Base-by-base conservation (phyloP, 352 stramenopile species). In the Pythium monospermum region DNA sequence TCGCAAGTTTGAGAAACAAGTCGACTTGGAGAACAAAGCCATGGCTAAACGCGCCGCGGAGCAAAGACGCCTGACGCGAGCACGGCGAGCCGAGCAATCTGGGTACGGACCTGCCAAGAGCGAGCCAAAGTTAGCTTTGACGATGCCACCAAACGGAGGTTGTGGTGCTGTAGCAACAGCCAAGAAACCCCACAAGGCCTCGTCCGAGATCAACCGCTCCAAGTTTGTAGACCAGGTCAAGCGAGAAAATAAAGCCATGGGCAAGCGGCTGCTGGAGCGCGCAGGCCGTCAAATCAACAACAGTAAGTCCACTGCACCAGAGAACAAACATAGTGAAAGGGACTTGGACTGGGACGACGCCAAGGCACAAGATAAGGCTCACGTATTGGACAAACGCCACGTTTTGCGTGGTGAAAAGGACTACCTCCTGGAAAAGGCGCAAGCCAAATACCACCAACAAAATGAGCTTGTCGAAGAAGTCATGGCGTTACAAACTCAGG, bases 361-460 rank as follows among this genome's bases (percentile, higher is more conserved):
- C 28, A 61, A 49, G 22, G 49, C 57, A 0, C 50, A 72, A 33
- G 75, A 85, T 46, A 78, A 84, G 35, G 58, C 57, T 15, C 57
- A 79, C 15, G 68, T 65, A 7, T 37, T 49, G 18, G 76, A 86
- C 33, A 73, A 69, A 44, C 65, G 76, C 1, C 61, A 64, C 40
- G 46, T 74, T 32, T 46, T 56, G 2, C 57, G 68, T 25, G 49
- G 71, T 4, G 78, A 90, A 32, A 66, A 87, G 8, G 76, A 90
- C 38, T 85, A 68, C 43, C 15, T 77, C 13, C 69, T 78, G 58
- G 60, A 78, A 48, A 76, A 81, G 40, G 73, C 78, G 1, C 76
- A 87, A 38, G 68, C 63, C 26, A 79, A 71, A 41, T 90, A 90
- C 30, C 61, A 74, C 18, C 59, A 76, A 32, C 71, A 87, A 48